Percentiles rank a stretch among this genome's conserved stretches.
Evolutionary conservation across 1,284 basidiomycete genomes (phyloP).

Genomic region (Melampsora medusae): DNA sequence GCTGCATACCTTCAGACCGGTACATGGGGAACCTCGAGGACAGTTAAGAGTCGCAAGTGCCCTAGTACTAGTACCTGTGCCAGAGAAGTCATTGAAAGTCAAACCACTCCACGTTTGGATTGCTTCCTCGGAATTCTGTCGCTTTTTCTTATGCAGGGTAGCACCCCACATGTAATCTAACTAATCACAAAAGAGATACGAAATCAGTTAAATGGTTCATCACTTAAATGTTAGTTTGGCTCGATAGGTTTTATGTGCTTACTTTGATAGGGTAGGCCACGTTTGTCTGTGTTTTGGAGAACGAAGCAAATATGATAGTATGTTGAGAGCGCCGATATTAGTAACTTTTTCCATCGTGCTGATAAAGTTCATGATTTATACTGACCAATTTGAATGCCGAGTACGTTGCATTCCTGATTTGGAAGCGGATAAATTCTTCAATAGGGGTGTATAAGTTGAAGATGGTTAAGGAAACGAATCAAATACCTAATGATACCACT

Average conservation of each 20-base stretch:
- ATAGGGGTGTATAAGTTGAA: background rate
- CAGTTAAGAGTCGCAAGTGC: slow-evolving; percentile 23
- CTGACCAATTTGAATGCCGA: slow-evolving; percentile 21
- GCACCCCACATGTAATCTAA: slow-evolving; percentile 28
- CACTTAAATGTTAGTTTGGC: background rate
- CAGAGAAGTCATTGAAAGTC: slow-evolving; percentile 27
- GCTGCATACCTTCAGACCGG: slow-evolving; percentile 1
- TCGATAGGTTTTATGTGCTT: no score
- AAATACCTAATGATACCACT: slow-evolving; percentile 24
- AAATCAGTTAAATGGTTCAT: background rate
- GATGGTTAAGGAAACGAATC: background rate
- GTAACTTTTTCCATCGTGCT: no score
- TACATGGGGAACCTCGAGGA: background rate
- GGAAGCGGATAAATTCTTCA: background rate
- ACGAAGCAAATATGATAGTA: no score
- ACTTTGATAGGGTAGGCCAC: slow-evolving; percentile 41
- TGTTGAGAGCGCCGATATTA: no score
- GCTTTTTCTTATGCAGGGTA: background rate
- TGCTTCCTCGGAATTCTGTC: background rate
- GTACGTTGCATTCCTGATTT: slow-evolving; percentile 26
- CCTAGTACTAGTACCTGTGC: slow-evolving; percentile 16
- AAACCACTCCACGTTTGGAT: slow-evolving; percentile 26
- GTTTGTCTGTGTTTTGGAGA: background rate
- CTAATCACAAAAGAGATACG: background rate
- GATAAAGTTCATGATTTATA: background rate